These are phyloP conservation scores for Houttuynia cordata DNA, from an alignment of 164 flowering plant genomes.

Conservation along the genomic window DNA sequence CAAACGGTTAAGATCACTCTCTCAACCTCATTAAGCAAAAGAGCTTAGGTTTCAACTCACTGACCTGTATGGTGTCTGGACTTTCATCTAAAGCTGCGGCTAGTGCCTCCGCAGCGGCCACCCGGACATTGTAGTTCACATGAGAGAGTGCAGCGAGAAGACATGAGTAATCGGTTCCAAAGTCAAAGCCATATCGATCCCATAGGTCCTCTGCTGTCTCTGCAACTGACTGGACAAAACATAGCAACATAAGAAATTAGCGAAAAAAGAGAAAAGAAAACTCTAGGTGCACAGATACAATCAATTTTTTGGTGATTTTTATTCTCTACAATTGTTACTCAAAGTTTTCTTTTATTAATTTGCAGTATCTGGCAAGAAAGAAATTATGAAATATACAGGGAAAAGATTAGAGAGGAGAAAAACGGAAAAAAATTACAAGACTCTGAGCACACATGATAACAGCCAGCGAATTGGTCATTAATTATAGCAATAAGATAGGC, in stretches of 20 bases:
- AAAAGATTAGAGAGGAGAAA: no score
- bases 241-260: not conserved
- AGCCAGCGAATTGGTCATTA: no score
- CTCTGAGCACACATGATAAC: no score
- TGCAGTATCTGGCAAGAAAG: no score
- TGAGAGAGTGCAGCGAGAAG: slow-evolving; percentile 76
- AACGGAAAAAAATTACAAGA: no score
- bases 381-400: no score
- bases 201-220: slow-evolving; percentile 87
- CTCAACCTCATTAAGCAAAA: not conserved
- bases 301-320: no score
- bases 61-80: slow-evolving; percentile 82
- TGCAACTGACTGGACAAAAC: slow-evolving; percentile 64
- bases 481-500: no score
- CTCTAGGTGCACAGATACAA: no score
- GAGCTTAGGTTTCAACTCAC: not conserved
- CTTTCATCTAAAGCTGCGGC: slow-evolving; percentile 94
- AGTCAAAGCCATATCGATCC: slow-evolving; percentile 85
- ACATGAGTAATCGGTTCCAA: slow-evolving; percentile 81
- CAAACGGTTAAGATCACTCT: slow-evolving; percentile 13
- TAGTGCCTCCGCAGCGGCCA: slow-evolving; percentile 90
- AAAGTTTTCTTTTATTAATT: no score
- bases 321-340: no score
- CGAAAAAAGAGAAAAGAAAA: not conserved
- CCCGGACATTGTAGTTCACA: slow-evolving; percentile 70